Base-by-base conservation (phyloP, 352 stramenopile genomes). In the Phytopythium litorale region DNA sequence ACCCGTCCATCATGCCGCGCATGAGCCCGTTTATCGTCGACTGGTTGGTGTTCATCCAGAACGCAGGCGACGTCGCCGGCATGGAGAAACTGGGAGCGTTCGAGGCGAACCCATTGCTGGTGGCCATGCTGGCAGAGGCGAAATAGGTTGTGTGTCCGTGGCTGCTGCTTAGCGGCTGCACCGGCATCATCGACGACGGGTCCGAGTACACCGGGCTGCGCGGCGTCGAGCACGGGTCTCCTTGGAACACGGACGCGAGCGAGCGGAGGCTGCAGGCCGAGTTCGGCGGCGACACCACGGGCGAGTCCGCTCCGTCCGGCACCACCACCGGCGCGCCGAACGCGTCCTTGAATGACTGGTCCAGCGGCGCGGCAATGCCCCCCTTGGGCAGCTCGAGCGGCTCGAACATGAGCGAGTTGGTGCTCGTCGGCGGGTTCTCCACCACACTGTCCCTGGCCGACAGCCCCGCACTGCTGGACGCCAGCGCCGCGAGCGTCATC, bases 371-470 rank as follows among this genome's bases (percentile, higher is more conserved):
- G 33, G 58, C 7, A 33, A 55, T 55, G 59, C 48, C 59, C 5
- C 40, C 35, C 48, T 46, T 48, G 15, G 71, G 70, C 21, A 81
- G 61, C 40, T 78, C 73, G 30, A 81, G 48, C 5, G 73, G 73
- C 52, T 81, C 73, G 45, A 78, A 51, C 9, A 75, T 57, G 33
- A 78, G 33, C 56, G 72, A 70, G 30, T 69, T 68, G 63, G 57
- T 64, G 63, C 61, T 70, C 4, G 50, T 40, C 0, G 62, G 16
- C 4, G 64, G 37, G n/a, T 69, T 70, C 21, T 42, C 52, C 18
- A 59, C 28, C 4, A 19, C 16, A 1, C 38, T 30, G 1, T 48
- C 40, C 23, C 40, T 54, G 38, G 66, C 53, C 7, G 63, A 45
- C 19, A 33, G 13, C 9, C 48, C 28, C 18, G 7, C n/a, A n/a